phyloP scores from a whole-genome alignment of 2,329 filamentous ascomycete genomes.

The Beauveria australis region DNA sequence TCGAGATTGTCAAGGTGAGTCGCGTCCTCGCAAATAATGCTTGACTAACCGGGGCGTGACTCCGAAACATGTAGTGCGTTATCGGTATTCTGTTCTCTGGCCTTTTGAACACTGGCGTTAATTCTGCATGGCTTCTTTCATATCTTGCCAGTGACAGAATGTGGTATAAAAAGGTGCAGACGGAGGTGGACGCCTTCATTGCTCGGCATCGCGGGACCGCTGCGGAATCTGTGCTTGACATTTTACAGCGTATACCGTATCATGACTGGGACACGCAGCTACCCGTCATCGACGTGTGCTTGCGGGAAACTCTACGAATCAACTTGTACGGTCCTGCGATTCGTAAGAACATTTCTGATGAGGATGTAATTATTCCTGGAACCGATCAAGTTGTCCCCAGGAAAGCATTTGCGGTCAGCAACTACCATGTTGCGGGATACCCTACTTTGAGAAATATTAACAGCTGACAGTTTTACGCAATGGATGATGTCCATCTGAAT shows the following conservation, averaged over 20 bases:
- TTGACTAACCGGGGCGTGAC: too few species aligned
- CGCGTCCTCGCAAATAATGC: too few species aligned
- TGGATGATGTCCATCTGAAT: slow-evolving; percentile 42
- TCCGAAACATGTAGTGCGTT: slow-evolving; percentile 31
- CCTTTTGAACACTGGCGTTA: slow-evolving; percentile 49
- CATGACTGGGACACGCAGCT: slow-evolving; percentile 50
- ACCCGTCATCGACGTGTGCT: slow-evolving; percentile 40
- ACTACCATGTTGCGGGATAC: too few species aligned
- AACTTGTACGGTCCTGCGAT: slow-evolving; percentile 39
- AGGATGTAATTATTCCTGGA: slow-evolving; percentile 34
- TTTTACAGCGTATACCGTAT: slow-evolving; percentile 36
- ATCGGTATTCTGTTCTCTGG: slow-evolving; percentile 48
- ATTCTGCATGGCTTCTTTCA: slow-evolving; percentile 43
- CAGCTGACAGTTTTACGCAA: slow-evolving; percentile 26
- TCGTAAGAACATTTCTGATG: slow-evolving; percentile 40
- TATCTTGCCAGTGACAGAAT: slow-evolving; percentile 38
- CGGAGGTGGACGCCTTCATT: slow-evolving; percentile 39
- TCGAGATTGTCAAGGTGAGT: slow-evolving; percentile 33
- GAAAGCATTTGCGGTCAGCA: slow-evolving; percentile 32
- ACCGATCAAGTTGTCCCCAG: slow-evolving; percentile 41
- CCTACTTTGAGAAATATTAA: neutral
- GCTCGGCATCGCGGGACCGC: slow-evolving; percentile 29
- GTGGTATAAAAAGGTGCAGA: slow-evolving; percentile 36
- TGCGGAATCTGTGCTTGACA: slow-evolving; percentile 24
- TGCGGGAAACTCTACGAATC: slow-evolving; percentile 46